phyloP scores from a whole-genome alignment of 805 yeast genomes.

The Pichia cabralensis region DNA sequence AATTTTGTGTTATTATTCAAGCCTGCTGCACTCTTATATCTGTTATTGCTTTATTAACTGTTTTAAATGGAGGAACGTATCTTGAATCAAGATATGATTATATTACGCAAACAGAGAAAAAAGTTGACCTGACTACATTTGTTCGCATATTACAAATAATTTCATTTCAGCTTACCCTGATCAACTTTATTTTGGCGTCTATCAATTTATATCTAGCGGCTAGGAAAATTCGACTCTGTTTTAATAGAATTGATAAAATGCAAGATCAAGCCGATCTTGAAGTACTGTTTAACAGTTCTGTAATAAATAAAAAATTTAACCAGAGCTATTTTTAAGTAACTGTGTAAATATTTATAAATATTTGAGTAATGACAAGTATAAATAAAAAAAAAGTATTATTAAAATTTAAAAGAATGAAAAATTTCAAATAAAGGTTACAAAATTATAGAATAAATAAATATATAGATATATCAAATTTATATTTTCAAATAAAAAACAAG shows the following conservation, averaged over 20 bases:
- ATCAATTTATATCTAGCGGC: conserved; percentile 18
- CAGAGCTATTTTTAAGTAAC: conserved; percentile 13
- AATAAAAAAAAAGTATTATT: neutral
- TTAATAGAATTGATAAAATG: conserved; percentile 19
- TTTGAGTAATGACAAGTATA: neutral
- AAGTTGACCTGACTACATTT: conserved; percentile 6
- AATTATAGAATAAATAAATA: neutral
- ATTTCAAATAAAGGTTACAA: neutral
- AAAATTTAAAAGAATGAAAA: neutral
- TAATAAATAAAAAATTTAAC: conserved; percentile 14
- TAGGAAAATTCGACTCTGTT: conserved; percentile 17
- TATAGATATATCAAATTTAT: neutral
- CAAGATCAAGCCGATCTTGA: conserved; percentile 7
- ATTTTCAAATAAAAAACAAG: neutral
- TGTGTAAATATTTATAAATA: neutral
- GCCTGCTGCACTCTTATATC: conserved; percentile 14
- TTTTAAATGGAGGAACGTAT: conserved; percentile 11
- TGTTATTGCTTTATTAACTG: conserved; percentile 14
- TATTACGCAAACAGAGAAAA: neutral
- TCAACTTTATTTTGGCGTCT: conserved; percentile 15
- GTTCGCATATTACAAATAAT: conserved; percentile 16
- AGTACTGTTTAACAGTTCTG: neutral
- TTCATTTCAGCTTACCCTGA: conserved; percentile 14
- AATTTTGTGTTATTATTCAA: conserved; percentile 14
- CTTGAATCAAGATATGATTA: conserved; percentile 1